Evolutionary conservation across 352 stramenopile species (phyloP), one percentile per base, ranked within the genome.

Genomic region (Pythium aristosporum): DNA sequence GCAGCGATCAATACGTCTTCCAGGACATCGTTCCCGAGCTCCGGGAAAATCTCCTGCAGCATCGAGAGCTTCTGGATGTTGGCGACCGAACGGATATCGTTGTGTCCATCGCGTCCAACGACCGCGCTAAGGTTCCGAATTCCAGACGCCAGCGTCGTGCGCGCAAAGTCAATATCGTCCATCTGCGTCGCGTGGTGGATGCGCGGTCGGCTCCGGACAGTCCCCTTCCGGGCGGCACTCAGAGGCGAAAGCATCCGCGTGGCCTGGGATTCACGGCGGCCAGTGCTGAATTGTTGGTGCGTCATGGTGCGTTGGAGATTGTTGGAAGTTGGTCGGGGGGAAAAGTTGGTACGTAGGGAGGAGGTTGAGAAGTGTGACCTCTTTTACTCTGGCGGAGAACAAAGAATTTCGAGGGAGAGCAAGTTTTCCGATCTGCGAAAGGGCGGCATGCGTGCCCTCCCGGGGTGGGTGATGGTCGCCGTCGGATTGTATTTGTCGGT

Each of bases 21-120:
- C 21, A 86, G 64, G 43, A 90, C 58, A 15, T 87, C 81, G 18
- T 74, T 34, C 1, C 66, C 63, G 9, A 89, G 55, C 8, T 50
- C 67, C 3, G 83, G 83, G 67, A 86, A 92, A 28, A 92, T 74
- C 34, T 89, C 80, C 46, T 73, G 71, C 48, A 92, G 63, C 39
- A 75, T 42, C 42, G 58, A 56, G 46, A 91, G 46, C 44, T 83
- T 80, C 52, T 78, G 67, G 42, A 75, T 62, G 69, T 74, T 86
- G 44, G 69, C 68, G 41, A 75, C 39, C 34, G 77, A 79, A 20
- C 73, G 72, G 43, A 77, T 73, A 18, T 48, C 44, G 42, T n/a
- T 20, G 12, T 42, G 56, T 41, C 52, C 50, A 49, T 58, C 65
- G 34, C 34, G 65, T 21, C 71, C 65, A 21, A 73, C 55, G 32